Evolutionary conservation across 495 filamentous ascomycete genomes (phyloP), one percentile per base, ranked within the genome.

Genomic region (Bombardia bombarda): DNA sequence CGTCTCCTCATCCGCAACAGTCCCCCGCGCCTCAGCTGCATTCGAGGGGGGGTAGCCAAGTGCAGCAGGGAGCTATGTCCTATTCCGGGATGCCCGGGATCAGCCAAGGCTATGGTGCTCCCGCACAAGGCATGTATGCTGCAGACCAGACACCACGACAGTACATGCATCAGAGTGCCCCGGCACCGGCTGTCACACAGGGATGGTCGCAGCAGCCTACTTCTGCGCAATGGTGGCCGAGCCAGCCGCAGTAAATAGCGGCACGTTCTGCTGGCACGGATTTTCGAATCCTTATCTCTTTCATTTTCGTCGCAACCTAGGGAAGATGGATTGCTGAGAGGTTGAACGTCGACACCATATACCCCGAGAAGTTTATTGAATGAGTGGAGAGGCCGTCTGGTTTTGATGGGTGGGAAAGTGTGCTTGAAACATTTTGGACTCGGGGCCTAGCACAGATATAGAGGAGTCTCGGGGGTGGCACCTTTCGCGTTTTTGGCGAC

Each of bases 11-110:
- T 38, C 69, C 72, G 13, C 70, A 77, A 18, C 75, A 80, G 24
- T 77, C 79, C 26, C 74, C 70, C 6, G 70, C 75, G 22, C 73
- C 78, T 20, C 80, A 80, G 45, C 67, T 81, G 13, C 82, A 83
- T 64, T 76, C 65, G 48, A 70, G 57, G 62, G 73, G 50, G 47
- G 76, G 61, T 36, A 68, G 77, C 31, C 80, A 82, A 57, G 74
- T 82, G 56, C 75, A 80, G 50, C 69, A 74, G 40, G 69, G 62
- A 45, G 65, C 51, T 51, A 65, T 80, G 58, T 72, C 73, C 42
- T 81, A 80, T 44, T 63, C 75, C 18, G 67, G 71, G 4, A 80
- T 84, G 72, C 77, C 74, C 34, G 68, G 71, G 28, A 69, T 83
- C 59, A 55, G 67, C 16, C 74, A 79, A 58, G 67, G 69, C 34